A percentile compares a stretch with the other conserved stretches of the same genome.
Conservation (phyloP, 139 green algal genomes). For the Chlorella vulgaris region DNA sequence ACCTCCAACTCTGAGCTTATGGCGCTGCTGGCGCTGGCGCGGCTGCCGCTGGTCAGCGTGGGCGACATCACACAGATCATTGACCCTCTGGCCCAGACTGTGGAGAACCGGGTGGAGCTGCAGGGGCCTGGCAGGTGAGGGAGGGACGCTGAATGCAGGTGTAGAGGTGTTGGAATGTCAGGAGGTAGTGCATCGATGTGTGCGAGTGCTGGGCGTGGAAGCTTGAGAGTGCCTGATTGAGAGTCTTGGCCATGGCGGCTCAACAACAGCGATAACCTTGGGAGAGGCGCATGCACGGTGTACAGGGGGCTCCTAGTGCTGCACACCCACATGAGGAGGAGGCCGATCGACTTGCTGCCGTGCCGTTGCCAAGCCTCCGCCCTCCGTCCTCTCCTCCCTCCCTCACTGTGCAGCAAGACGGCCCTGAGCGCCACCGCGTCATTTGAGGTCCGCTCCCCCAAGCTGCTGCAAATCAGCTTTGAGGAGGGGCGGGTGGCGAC, state of each 20-base stretch:
- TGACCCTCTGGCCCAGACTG: constrained; percentile 56
- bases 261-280: no score
- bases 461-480: constrained; percentile 84
- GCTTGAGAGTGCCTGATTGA: no score
- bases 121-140: neutral
- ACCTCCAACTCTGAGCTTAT: constrained; percentile 87
- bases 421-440: constrained; percentile 56
- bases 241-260: no score
- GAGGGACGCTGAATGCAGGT: neutral
- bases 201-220: no score
- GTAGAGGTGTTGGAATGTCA: neutral
- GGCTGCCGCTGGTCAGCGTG: constrained; percentile 83
- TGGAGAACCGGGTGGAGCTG: constrained; percentile 80
- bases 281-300: no score
- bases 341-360: no score
- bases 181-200: neutral
- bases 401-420: constrained; percentile 18
- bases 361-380: no score
- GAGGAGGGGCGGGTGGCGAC: constrained; percentile 67
- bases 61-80: constrained; percentile 89
- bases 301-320: no score
- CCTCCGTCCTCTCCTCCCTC: neutral
- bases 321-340: no score
- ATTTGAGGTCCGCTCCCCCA: constrained; percentile 85
- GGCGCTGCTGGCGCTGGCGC: constrained; percentile 74